Evolutionary conservation across 169 alveolate genomes (phyloP).

Genomic region (Plasmodium cynomolgi): DNA sequence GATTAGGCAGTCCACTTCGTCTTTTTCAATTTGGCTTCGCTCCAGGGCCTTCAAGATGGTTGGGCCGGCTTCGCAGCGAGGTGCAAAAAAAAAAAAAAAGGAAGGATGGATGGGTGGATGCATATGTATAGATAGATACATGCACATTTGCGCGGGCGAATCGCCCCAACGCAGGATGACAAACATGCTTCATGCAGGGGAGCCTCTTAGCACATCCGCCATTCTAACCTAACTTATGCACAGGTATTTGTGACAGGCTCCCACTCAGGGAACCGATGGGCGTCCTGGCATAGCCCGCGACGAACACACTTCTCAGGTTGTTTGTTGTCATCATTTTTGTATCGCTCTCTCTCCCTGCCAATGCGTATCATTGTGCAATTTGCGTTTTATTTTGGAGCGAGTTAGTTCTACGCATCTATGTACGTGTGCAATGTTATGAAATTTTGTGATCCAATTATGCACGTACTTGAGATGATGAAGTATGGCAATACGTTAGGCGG

Average conservation of each 20-base stretch:
- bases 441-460: background rate
- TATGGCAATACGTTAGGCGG: background rate
- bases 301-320: slow-evolving; percentile 44
- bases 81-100: background rate
- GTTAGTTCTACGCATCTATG: background rate
- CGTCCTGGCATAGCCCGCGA: slow-evolving; percentile 72
- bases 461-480: background rate
- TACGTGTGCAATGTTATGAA: background rate
- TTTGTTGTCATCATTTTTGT: slow-evolving; percentile 7
- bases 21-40: slow-evolving; percentile 65
- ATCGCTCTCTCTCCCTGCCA: background rate
- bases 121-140: background rate
- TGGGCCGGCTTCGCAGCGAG: slow-evolving; percentile 21
- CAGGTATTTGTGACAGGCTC: slow-evolving; percentile 61
- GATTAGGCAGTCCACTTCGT: slow-evolving; percentile 71
- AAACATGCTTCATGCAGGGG: background rate
- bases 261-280: slow-evolving; percentile 75
- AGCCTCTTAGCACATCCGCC: background rate
- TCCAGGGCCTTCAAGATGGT: slow-evolving; percentile 75
- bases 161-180: background rate
- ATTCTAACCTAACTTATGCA: slow-evolving; percentile 54
- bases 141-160: background rate
- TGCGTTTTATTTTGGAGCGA: background rate
- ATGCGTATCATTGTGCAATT: background rate
- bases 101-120: background rate